A percentile compares a stretch with the other conserved stretches of the same genome.
Conservation (phyloP, 768 basidiomycete species). For the Boletus eberwhitei region DNA sequence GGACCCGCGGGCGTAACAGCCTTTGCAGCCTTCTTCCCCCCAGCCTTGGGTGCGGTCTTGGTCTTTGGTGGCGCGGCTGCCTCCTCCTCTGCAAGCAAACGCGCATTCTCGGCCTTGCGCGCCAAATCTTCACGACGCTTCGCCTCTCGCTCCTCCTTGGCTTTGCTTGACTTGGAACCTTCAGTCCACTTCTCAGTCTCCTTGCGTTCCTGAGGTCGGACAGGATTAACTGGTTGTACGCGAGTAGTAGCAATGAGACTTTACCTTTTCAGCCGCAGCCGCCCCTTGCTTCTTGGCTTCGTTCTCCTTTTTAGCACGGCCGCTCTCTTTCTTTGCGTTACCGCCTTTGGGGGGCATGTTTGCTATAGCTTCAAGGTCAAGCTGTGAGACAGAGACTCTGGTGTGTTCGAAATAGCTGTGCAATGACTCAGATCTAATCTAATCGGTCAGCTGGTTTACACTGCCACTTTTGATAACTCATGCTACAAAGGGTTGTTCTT, state of each 20-base stretch:
- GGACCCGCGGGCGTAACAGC: conserved; percentile 69
- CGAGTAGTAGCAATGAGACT: conserved; percentile 5
- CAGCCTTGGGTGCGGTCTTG: conserved; percentile 64
- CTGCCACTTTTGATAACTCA: conserved; percentile 23
- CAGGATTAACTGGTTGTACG: conserved; percentile 2
- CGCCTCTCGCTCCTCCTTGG: conserved; percentile 71
- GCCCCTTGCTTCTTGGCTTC: conserved; percentile 74
- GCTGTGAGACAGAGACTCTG: conserved; percentile 1
- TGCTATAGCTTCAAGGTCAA: not conserved
- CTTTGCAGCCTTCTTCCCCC: conserved; percentile 50
- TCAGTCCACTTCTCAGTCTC: conserved; percentile 69
- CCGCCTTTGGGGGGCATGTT: conserved; percentile 82
- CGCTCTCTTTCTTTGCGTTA: conserved; percentile 91
- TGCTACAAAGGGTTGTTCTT: conserved; percentile 3
- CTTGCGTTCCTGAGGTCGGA: conserved; percentile 55
- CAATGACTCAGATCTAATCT: conserved; percentile 22
- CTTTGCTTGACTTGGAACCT: conserved; percentile 62
- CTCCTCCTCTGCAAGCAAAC: conserved; percentile 88
- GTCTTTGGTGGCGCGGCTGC: conserved; percentile 51
- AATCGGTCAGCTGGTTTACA: conserved; percentile 16
- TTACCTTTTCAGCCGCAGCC: conserved; percentile 58
- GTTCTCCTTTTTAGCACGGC: conserved; percentile 89
- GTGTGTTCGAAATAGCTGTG: conserved; percentile 8
- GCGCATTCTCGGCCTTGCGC: conserved; percentile 83
- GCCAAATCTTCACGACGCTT: conserved; percentile 79